Base-by-base conservation (phyloP, 148 eudicot genomes). In the Nepenthes gracilis region DNA sequence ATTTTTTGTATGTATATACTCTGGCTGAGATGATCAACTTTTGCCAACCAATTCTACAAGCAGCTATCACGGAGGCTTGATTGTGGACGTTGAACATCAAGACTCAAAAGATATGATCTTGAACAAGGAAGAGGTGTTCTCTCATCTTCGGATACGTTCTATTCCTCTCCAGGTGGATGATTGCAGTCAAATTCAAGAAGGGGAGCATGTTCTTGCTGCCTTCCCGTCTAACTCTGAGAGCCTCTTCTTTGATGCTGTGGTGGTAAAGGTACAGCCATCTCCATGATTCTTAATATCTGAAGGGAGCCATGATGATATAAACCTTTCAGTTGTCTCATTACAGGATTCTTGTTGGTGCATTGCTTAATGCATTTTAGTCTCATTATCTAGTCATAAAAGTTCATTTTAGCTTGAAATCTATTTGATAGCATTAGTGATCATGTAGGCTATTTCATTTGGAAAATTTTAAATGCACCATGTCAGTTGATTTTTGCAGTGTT, bases 191-290 rank as follows among this genome's bases (percentile, higher is more conserved):
- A 70, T 84, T 57, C 55, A 71, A 59, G 74, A 79, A 68, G 90
- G 83, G 6, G 77, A 74, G 35, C 68, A 61, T 71, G 72, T 84
- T 68, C 80, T 81, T 55, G 85, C 78, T 64, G 76, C 73, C 55
- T 61, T 34, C 23, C 69, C 72, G 63, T 64, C 64, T 43, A 71
- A 72, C 50, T 66, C 52, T 59, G 47, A 70, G 63, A 40, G 57
- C 55, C 65, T 70, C 62, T 81, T 70, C 66, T 77, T 76, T 58
- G 83, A 84, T 61, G 90, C 85, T 4, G 75, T 65, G 65, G 81
- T 81, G 45, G 69, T 76, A 70, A 72, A 81, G 89, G 89, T 84
- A 72, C 15, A 23, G 32, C 56, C 61, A 40, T 6, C 58, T 61
- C 38, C 23, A 40, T 2, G 6, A 36, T 62, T 51, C 49, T 36